Conservation (phyloP, 306 rosid species). For the Vicia faba region DNA sequence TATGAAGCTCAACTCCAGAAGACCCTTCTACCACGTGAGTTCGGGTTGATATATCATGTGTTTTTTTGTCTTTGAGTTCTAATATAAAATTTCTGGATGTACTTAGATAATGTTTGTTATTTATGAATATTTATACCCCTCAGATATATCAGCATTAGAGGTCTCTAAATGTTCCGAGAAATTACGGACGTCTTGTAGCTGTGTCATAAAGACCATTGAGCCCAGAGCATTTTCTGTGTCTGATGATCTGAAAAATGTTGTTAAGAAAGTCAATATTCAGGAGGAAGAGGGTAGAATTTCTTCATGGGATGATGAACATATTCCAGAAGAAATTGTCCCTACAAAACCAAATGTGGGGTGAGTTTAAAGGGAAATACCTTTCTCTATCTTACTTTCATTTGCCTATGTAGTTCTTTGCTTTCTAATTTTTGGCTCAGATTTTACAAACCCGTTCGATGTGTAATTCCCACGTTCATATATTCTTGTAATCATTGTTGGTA, state of each 20-base stretch:
- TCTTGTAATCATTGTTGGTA: slow-evolving; percentile 22
- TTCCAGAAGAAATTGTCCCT: slow-evolving; percentile 90
- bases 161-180: slow-evolving; percentile 77
- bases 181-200: slow-evolving; percentile 68
- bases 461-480: slow-evolving; percentile 21
- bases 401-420: slow-evolving; percentile 11
- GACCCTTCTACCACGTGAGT: slow-evolving; percentile 93
- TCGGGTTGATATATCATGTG: slow-evolving; percentile 48
- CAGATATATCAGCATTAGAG: slow-evolving; percentile 76
- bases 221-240: slow-evolving; percentile 72
- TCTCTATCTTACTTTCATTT: slow-evolving; percentile 30
- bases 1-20: slow-evolving; percentile 98
- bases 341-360: slow-evolving; percentile 84
- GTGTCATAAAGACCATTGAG: slow-evolving; percentile 96
- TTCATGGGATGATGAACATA: slow-evolving; percentile 83
- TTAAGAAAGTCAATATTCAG: slow-evolving; percentile 56
- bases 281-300: slow-evolving; percentile 73
- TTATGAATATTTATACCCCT: slow-evolving; percentile 32
- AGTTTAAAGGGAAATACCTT: slow-evolving; percentile 36
- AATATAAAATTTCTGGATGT: slow-evolving; percentile 31
- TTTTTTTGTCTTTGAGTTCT: slow-evolving; percentile 5
- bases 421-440: background rate
- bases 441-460: background rate
- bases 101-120: slow-evolving; percentile 38
- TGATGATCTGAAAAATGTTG: slow-evolving; percentile 81